These are phyloP conservation scores for Xylona heveae DNA, from an alignment of 495 filamentous ascomycete genomes.

Conservation along the genomic window DNA sequence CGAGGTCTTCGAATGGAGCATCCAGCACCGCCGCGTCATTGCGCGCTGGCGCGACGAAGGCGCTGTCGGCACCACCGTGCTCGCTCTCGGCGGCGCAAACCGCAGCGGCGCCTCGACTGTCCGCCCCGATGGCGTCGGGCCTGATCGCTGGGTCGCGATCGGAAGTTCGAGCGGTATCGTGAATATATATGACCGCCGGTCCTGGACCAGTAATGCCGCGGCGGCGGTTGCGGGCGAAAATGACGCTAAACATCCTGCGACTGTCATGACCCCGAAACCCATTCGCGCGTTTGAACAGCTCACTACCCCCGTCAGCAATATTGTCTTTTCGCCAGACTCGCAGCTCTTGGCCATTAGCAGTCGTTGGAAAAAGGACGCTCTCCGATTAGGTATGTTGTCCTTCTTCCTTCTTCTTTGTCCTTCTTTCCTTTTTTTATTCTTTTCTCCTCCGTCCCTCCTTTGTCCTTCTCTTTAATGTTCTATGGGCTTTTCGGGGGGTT, in stretches of 20 bases:
- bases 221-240: slow-evolving; percentile 12
- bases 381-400: slow-evolving; percentile 36
- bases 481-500: slow-evolving; percentile 3
- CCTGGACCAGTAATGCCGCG: slow-evolving; percentile 24
- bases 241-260: slow-evolving; percentile 17
- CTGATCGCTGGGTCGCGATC: slow-evolving; percentile 70
- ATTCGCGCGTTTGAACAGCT: slow-evolving; percentile 57
- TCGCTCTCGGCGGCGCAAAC: slow-evolving; percentile 60
- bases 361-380: slow-evolving; percentile 65
- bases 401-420: neutral
- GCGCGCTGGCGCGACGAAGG: slow-evolving; percentile 83
- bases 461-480: neutral
- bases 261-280: slow-evolving; percentile 47
- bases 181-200: slow-evolving; percentile 74
- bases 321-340: slow-evolving; percentile 69
- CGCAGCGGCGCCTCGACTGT: slow-evolving; percentile 14
- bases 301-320: slow-evolving; percentile 54
- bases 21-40: slow-evolving; percentile 38
- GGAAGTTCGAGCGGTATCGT: slow-evolving; percentile 70
- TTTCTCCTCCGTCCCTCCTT: neutral
- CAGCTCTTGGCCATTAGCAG: slow-evolving; percentile 74
- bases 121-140: slow-evolving; percentile 39
- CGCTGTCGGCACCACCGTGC: slow-evolving; percentile 60
- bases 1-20: slow-evolving; percentile 80
- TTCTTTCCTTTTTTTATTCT: neutral